Evolutionary conservation across 176 grass and related monocot species (phyloP), one percentile per base, ranked within the genome.

Genomic region (Oryza glaberrima): DNA sequence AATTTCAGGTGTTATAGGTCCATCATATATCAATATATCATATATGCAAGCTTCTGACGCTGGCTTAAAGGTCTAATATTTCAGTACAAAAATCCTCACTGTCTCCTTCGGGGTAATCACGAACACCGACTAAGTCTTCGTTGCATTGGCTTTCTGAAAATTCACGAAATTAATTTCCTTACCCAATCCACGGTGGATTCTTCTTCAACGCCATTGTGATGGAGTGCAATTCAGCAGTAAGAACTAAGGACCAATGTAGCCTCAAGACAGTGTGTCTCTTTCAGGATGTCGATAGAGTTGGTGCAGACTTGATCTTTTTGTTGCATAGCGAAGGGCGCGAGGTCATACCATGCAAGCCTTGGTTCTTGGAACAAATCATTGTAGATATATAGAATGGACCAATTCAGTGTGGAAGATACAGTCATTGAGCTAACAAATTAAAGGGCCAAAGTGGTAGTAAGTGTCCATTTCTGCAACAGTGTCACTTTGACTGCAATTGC

Each of bases 401-500:
- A 26, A 22, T 77, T 77, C 54, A 70, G 35, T 7, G 77, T 11
- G 51, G 51, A 70, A 56, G 14, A 65, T 36, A 6, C 1, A 48
- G 64, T 70, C 51, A 34, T 81, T 60, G 23, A n/a, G 17, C 66
- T 14, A 36, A 38, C 36, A 38, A 38, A 38, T 38, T 38, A 38
- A 38, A 38, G 36, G 36, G 36, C 36, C 6, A 38, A 38, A 38
- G 36, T 38, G 5, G 36, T 65, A 0, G n/a, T 12, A 43, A 19
- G 51, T 48, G 48, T 16, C 38, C 61, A 69, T 69, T 76, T 75
- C 11, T 4, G 4, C 49, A 38, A 5, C 20, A 80, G 71, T 4
- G 80, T 48, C 79, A 41, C 32, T 78, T 73, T 78, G 73, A 86
- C 83, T 66, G 36, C 48, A 30, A 19, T 82, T 77, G 64, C 9